Conservation (phyloP, 768 basidiomycete genomes). For the Russula griseocarnosa region DNA sequence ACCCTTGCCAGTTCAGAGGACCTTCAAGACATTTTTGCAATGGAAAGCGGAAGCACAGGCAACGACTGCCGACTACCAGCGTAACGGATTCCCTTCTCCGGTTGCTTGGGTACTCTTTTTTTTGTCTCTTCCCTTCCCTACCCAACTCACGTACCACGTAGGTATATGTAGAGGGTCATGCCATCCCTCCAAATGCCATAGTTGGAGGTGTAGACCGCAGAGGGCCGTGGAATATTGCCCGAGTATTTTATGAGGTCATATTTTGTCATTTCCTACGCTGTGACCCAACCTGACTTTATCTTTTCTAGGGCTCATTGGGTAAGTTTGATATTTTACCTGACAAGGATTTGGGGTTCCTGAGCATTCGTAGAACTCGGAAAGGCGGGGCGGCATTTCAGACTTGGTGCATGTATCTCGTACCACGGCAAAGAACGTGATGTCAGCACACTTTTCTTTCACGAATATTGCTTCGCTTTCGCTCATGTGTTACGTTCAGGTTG, state of each 20-base stretch:
- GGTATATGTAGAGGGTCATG: conserved; percentile 24
- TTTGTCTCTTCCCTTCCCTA: not conserved
- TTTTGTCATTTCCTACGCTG: not conserved
- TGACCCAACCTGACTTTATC: not conserved
- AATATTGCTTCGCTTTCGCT: not conserved
- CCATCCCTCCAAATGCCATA: conserved; percentile 26
- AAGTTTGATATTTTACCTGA: not conserved
- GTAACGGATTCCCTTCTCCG: conserved; percentile 23
- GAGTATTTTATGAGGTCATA: conserved; percentile 26
- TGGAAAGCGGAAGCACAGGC: conserved; percentile 22
- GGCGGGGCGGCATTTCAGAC: conserved; percentile 33
- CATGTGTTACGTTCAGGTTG: conserved; percentile 29
- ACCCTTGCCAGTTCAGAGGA: not conserved
- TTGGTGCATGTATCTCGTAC: conserved; percentile 36
- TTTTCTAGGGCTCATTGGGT: conserved; percentile 22
- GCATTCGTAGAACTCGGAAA: conserved; percentile 36
- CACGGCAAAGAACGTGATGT: conserved; percentile 38
- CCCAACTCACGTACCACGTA: not conserved
- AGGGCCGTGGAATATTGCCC: conserved; percentile 23
- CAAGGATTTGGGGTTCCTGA: not conserved
- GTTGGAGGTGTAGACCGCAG: conserved; percentile 25
- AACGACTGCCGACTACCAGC: conserved; percentile 18
- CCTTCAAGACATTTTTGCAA: conserved; percentile 18
- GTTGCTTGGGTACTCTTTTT: conserved; percentile 25
- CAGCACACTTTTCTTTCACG: conserved; percentile 5